Conservation (phyloP, 2,329 filamentous ascomycete genomes). For the Emmonsiellopsis sp. region DNA sequence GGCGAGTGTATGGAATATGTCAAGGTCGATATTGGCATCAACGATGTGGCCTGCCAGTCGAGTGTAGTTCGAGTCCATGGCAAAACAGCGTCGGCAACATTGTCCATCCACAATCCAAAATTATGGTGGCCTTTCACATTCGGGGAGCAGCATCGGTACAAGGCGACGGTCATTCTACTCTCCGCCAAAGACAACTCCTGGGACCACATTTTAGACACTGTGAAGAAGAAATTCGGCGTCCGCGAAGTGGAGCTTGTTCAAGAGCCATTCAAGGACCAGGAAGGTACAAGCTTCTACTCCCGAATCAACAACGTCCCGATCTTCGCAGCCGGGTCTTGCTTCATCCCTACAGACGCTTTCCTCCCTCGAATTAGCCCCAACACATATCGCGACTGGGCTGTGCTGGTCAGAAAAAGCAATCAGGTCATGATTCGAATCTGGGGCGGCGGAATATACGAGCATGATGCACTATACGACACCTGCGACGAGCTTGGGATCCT, state of each 20-base stretch:
- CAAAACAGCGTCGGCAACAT: constrained; percentile 18
- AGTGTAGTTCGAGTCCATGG: constrained; percentile 16
- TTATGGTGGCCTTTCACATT: constrained; percentile 45
- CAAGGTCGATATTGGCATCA: not conserved
- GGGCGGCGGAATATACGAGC: constrained; percentile 63
- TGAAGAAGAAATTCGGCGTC: constrained; percentile 38
- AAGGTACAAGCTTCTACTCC: constrained; percentile 47
- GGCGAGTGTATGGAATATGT: constrained; percentile 6
- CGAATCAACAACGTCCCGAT: constrained; percentile 50
- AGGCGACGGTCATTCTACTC: constrained; percentile 13
- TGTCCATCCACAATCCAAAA: constrained; percentile 29
- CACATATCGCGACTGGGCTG: constrained; percentile 43
- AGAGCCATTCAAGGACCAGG: constrained; percentile 24
- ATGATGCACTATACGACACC: constrained; percentile 56
- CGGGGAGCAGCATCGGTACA: constrained; percentile 43
- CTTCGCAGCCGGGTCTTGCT: constrained; percentile 47
- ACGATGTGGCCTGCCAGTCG: constrained; percentile 30
- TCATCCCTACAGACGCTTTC: constrained; percentile 49
- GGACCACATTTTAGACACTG: constrained; percentile 27
- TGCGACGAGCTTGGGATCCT: constrained; percentile 63
- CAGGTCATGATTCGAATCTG: constrained; percentile 50
- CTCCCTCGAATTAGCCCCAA: constrained; percentile 39
- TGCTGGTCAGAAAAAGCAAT: constrained; percentile 43
- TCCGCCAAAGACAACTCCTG: too few species aligned
- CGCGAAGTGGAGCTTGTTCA: constrained; percentile 29